A percentile compares a stretch with the other conserved stretches of the same genome.
These are phyloP conservation scores for Podospora conica DNA, from an alignment of 495 filamentous ascomycete genomes.

Conservation along the genomic window DNA sequence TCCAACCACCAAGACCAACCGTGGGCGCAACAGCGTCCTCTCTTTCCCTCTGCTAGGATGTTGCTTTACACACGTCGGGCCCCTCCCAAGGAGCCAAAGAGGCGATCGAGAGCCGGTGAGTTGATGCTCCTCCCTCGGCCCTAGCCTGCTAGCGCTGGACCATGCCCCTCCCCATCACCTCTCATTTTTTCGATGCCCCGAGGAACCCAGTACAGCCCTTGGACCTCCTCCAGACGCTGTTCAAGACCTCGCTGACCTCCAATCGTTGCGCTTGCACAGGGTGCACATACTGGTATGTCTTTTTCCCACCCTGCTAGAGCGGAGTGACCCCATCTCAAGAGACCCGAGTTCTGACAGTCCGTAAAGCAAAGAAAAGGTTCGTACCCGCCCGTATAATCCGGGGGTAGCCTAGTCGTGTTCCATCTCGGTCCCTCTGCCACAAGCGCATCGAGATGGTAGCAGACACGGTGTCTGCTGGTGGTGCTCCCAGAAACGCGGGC, in stretches of 20 bases:
- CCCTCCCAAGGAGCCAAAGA: conserved; percentile 54
- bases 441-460: neutral
- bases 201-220: neutral
- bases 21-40: neutral
- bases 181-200: neutral
- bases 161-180: neutral
- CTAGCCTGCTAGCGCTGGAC: too few relatives aligned
- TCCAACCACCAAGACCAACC: neutral
- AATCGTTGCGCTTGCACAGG: conserved; percentile 33
- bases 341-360: conserved; percentile 12
- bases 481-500: neutral
- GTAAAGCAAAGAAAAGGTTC: conserved; percentile 34
- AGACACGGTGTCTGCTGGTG: neutral
- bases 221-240: neutral
- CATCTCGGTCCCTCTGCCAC: neutral
- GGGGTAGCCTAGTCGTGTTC: neutral
- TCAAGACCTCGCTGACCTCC: conserved; percentile 4
- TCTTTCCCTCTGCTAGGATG: conserved; percentile 31
- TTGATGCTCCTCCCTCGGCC: conserved; percentile 4
- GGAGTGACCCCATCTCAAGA: neutral
- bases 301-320: neutral
- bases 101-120: conserved; percentile 57
- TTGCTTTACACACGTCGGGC: conserved; percentile 53
- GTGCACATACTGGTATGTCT: conserved; percentile 52
- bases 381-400: neutral